phyloP scores from a whole-genome alignment of 768 basidiomycete genomes.

The Tephrocybe sp. region DNA sequence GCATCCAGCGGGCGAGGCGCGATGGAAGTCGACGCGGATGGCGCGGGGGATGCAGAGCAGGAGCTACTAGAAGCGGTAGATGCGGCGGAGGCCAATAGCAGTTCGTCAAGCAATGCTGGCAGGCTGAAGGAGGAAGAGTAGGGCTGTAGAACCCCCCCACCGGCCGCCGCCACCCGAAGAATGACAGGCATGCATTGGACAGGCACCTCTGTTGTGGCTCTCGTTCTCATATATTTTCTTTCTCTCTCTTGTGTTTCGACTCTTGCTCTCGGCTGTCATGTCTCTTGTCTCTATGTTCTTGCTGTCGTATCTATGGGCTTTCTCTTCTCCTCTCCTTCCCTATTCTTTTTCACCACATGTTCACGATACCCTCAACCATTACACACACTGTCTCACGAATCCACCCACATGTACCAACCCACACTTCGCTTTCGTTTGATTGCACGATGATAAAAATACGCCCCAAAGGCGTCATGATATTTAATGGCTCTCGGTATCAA shows the following conservation, averaged over 20 bases:
- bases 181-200: neutral
- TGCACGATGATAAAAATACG: slow-evolving; percentile 1
- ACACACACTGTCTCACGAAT: neutral
- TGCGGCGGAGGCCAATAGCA: slow-evolving; percentile 44
- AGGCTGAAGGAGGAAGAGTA: slow-evolving; percentile 22
- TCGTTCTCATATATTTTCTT: neutral
- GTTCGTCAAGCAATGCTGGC: slow-evolving; percentile 24
- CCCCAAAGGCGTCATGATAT: neutral
- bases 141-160: neutral
- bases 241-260: neutral
- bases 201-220: neutral
- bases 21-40: slow-evolving; percentile 16
- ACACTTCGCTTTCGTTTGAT: slow-evolving; percentile 1
- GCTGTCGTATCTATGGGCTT: slow-evolving; percentile 1
- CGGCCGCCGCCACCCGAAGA: neutral
- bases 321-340: neutral
- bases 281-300: neutral
- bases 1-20: slow-evolving; percentile 3
- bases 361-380: slow-evolving; percentile 6
- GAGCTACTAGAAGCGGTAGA: slow-evolving; percentile 52
- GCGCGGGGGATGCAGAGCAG: slow-evolving; percentile 36
- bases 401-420: slow-evolving; percentile 2
- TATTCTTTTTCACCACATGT: neutral
- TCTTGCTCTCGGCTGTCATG: neutral
- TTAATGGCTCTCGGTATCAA: neutral